Base-by-base conservation (phyloP, 768 basidiomycete species). In the Infundibulicybe gibba region DNA sequence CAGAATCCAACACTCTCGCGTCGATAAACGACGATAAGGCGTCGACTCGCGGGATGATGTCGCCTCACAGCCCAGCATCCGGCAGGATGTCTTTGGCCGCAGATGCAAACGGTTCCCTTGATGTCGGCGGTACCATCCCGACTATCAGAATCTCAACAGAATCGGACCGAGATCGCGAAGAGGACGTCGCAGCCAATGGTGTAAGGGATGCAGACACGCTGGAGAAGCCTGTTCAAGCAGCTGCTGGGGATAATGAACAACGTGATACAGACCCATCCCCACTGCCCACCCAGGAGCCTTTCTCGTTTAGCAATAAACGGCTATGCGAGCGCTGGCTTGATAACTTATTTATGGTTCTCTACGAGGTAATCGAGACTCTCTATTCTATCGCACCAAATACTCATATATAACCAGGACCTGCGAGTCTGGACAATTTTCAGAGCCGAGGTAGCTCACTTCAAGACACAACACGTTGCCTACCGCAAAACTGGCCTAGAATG, bases 371-470 rank as follows among this genome's bases (percentile, higher is more conserved):
- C 64, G 34, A 5, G 13, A n/a, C 32, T 20, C 17, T 17, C 43
- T 4, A 30, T 41, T 9, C 34, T 30, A 41, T 15, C 13, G 41
- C n/a, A 51, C 46, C 40, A 49, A n/a, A 30, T 39, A 34, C 47
- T 48, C 12, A 53, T 32, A 1, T 31, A 10, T 31, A 3, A 12
- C 11, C 51, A 94, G 91, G 97, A 99, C 63, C 74, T 99, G 33
- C 83, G 97, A 13, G 90, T 99, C 3, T 98, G 95, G 87, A 99
- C 97, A 1, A 98, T 99, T 58, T 99, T 95, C 81, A 81, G 97
- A 17, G 95, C 97, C 2, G 97, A 98, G 61, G 90, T 97, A 10
- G 94, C 94, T 0, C 97, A 99, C 62, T 99, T 97, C 80, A 98
- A 97, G 62, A 94, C 93, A 2, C 95, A 98, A 63, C 94, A 97